Base-by-base conservation (phyloP, 139 green algal genomes). In the Haematococcus lacustris region DNA sequence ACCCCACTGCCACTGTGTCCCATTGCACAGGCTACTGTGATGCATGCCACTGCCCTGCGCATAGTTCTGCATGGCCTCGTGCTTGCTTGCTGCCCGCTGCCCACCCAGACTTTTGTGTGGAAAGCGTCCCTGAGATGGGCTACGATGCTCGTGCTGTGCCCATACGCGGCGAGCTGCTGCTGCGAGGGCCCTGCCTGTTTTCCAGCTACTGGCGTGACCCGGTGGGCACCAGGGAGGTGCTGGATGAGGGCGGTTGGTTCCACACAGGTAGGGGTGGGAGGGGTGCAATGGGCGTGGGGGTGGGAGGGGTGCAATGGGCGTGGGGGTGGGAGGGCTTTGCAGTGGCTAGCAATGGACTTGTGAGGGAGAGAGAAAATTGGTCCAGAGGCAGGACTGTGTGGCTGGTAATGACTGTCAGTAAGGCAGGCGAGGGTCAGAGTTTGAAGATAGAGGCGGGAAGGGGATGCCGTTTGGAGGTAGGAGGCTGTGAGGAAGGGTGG, bases 111-210 rank as follows among this genome's bases (percentile, higher is more conserved):
- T 47, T 72, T 28, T 25, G 47, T 3, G 2, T 98, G 32, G 89
- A 97, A 70, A 82, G 78, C 0, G 90, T 97, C 35, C 91, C 89
- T 0, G 88, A 94, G 73, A 78, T 90, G 57, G 67, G 67, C 2
- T 72, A 72, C 32, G 41, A 63, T 21, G 67, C 85, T n/a, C 30
- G 13, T 4, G 21, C 13, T 26, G 33, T 34, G 21, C 17, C 53
- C 4, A 21, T 26, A 34, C 53, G 82, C 38, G 83, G 83, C 2
- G 89, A 97, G 86, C 74, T 98, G 41, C 95, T 93, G 74, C 84
- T 98, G 57, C 83, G 92, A 26, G 93, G 93, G 0, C 88, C 88
- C n/a, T 88, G 82, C 0, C n/a, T 97, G 0, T 98, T 98, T 82
- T 71, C 83, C 53, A 88, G 90, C 1, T 96, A 96, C 80, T 90